Percentiles rank a stretch among this genome's conserved stretches.
Evolutionary conservation across 164 flowering plant genomes (phyloP).

Genomic region (Litsea cubeba): DNA sequence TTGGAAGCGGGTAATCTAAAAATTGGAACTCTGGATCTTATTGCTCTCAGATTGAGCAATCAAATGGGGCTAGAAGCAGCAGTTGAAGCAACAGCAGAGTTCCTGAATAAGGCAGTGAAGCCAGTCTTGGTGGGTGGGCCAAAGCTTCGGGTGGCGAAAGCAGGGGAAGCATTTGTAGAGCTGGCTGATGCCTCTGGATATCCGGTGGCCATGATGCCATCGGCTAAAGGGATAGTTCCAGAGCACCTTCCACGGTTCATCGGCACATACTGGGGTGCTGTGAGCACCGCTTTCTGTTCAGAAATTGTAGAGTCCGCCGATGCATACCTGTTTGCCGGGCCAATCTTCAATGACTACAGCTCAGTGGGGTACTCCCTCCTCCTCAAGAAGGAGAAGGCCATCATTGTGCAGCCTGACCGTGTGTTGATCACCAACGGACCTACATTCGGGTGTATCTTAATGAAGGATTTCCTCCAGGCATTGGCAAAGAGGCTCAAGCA

Average conservation of each 20-base stretch:
- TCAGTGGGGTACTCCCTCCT: slow-evolving; percentile 81
- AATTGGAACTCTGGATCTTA: background rate
- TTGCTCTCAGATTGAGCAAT: slow-evolving; percentile 54
- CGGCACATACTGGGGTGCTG: slow-evolving; percentile 77
- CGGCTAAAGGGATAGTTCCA: slow-evolving; percentile 62
- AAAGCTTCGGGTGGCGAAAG: slow-evolving; percentile 62
- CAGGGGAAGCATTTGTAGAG: slow-evolving; percentile 56
- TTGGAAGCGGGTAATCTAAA: too few relatives aligned
- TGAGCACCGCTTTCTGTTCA: slow-evolving; percentile 70
- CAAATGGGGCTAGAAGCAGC: slow-evolving; percentile 61
- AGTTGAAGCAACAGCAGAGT: slow-evolving; percentile 67
- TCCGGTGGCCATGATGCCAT: slow-evolving; percentile 69
- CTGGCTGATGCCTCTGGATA: slow-evolving; percentile 72
- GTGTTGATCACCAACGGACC: slow-evolving; percentile 66
- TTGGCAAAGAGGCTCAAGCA: slow-evolving; percentile 52
- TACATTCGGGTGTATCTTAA: slow-evolving; percentile 62
- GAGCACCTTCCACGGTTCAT: slow-evolving; percentile 26
- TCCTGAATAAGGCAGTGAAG: slow-evolving; percentile 78
- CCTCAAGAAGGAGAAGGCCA: slow-evolving; percentile 77
- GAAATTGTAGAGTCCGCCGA: slow-evolving; percentile 90
- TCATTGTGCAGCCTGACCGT: slow-evolving; percentile 73
- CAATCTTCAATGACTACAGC: slow-evolving; percentile 82
- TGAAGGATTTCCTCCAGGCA: slow-evolving; percentile 66
- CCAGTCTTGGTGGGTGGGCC: slow-evolving; percentile 86
- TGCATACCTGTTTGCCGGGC: slow-evolving; percentile 78